Base-by-base conservation (phyloP, 1,139 yeast genomes). In the Diutina rugosa region DNA sequence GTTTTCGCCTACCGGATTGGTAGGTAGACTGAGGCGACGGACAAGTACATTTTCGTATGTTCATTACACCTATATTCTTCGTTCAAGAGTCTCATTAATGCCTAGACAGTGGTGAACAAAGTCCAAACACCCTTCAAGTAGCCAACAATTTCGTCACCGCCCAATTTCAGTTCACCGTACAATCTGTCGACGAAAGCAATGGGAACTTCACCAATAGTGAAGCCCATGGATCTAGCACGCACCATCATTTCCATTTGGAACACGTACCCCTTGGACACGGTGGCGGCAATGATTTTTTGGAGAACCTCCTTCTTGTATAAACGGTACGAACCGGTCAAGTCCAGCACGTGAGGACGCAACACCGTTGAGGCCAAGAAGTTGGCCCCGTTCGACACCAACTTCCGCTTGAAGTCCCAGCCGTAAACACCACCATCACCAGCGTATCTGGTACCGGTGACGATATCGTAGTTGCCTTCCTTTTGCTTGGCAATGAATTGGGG, bases 221-320 rank as follows among this genome's bases (percentile, higher is more conserved):
- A 85, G 14, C 86, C 87, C 68, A 85, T 73, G 45, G 85, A 75
- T 64, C 89, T 78, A 53, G 95, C 95, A 62, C 93, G 79, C 47
- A 86, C 95, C 84, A 86, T 85, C 91, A 87, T 85, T 70, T 87
- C 95, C 95, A 87, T 87, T 72, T 87, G 95, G 80, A 87, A 87
- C 56, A 87, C 95, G 63, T 87, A 87, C 55, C 95, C 95, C 72
- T 87, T 87, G 54, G 89, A 82, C 69, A 82, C 79, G 57, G 93
- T 86, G 57, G 78, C 87, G 56, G 76, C 80, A 62, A 87, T 87
- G 62, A 87, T 81, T 68, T 82, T 80, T 61, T 81, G 78, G 67
- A 87, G 76, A 2, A 79, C 91, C 1, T 78, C 81, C 69, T 84
- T 86, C 70, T 85, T 85, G 76, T 87, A 87, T 62, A 87, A 78